phyloP scores from a whole-genome alignment of 345 rosid species.

The Moricandia arvensis region DNA sequence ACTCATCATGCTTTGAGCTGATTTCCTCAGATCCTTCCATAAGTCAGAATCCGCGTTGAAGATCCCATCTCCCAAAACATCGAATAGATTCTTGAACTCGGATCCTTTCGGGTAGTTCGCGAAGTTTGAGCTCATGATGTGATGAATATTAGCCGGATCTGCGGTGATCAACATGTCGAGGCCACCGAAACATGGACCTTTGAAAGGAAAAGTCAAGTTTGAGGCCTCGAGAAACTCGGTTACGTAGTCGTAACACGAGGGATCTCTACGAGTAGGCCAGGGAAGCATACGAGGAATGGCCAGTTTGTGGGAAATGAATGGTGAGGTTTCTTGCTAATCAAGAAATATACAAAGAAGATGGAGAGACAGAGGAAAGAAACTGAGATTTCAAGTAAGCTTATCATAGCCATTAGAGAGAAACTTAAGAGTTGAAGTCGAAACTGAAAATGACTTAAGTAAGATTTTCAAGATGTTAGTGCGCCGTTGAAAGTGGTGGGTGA shows the following conservation, averaged over 20 bases:
- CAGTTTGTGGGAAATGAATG: neutral
- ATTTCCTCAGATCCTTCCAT: neutral
- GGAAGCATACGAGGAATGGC: neutral
- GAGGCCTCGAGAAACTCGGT: neutral
- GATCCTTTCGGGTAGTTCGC: neutral
- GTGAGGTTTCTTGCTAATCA: neutral
- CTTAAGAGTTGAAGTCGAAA: neutral
- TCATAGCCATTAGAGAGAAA: constrained; percentile 25
- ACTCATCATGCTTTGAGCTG: neutral
- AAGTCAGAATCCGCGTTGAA: neutral
- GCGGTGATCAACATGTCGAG: neutral
- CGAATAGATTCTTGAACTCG: neutral
- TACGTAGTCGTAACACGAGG: neutral
- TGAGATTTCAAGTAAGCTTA: constrained; percentile 24
- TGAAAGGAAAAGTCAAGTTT: neutral
- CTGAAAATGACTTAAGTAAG: neutral
- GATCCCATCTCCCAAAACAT: neutral
- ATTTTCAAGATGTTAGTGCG: neutral
- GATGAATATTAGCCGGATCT: neutral
- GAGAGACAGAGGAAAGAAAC: constrained; percentile 11
- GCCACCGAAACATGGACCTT: neutral
- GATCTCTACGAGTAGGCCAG: neutral
- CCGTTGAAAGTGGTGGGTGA: constrained; percentile 6
- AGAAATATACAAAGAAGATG: neutral
- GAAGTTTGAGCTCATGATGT: neutral